Conservation (phyloP, 805 yeast genomes). For the Cyberlindnera bimundalis region DNA sequence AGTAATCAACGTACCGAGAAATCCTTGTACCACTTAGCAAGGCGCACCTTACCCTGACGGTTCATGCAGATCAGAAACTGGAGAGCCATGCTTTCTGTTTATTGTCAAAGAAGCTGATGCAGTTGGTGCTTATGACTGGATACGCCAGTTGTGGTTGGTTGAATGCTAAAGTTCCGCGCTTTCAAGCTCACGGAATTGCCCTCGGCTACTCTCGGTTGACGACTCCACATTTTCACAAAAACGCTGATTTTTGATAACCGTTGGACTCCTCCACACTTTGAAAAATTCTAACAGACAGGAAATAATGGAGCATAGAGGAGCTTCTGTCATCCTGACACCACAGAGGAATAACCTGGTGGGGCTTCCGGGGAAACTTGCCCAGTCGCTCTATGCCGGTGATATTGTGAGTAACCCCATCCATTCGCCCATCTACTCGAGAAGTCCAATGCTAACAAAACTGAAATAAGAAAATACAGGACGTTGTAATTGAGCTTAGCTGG, state of each 20-base stretch:
- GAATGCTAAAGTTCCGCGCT: too few relatives aligned
- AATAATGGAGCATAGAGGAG: constrained; percentile 15
- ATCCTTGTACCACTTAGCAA: constrained; percentile 72
- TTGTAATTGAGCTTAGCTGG: constrained; percentile 47
- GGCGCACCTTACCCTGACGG: constrained; percentile 88
- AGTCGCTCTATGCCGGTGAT: constrained; percentile 44
- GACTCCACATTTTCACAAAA: constrained; percentile 3
- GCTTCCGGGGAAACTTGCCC: constrained; percentile 3
- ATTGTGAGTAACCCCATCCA: constrained; percentile 35
- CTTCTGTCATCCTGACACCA: constrained; percentile 1
- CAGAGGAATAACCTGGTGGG: constrained; percentile 11
- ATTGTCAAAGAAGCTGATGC: too few relatives aligned
- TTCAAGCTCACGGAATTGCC: neutral
- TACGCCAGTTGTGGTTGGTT: too few relatives aligned
- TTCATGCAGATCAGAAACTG: constrained; percentile 81
- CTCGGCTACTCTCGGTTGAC: constrained; percentile 1
- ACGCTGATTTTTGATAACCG: too few relatives aligned
- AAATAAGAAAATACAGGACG: constrained; percentile 45
- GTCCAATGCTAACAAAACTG: neutral
- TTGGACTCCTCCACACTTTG: too few relatives aligned
- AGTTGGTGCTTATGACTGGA: too few relatives aligned
- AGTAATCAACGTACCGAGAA: constrained; percentile 32
- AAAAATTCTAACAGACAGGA: too few relatives aligned
- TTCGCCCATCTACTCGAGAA: neutral
- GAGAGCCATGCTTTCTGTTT: constrained; percentile 65